A percentile compares a stretch with the other conserved stretches of the same genome.
phyloP scores from a whole-genome alignment of 257 asterid species.

The Craterostigma plantagineum region DNA sequence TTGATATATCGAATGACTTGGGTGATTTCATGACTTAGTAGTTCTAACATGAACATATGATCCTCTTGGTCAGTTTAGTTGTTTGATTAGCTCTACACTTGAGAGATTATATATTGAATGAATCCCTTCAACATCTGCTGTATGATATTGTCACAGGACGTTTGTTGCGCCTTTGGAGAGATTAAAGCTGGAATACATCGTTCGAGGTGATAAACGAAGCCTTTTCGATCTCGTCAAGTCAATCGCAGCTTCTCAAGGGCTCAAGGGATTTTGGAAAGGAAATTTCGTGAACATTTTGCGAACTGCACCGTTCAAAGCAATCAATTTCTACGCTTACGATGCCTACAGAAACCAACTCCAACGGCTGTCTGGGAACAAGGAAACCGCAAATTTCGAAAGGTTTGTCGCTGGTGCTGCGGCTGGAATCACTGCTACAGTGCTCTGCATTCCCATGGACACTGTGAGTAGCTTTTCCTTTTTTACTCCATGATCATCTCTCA shows the following conservation, averaged over 20 bases:
- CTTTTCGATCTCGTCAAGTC: constrained; percentile 54
- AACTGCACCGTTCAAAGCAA: constrained; percentile 96
- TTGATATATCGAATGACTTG: no score
- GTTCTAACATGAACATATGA: no score
- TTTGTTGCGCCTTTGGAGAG: constrained; percentile 95
- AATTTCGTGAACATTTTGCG: constrained; percentile 79
- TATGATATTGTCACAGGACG: constrained; percentile 42
- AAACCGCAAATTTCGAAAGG: constrained; percentile 76
- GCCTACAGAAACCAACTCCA: constrained; percentile 62
- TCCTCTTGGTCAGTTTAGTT: no score
- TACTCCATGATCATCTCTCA: not conserved
- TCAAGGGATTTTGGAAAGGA: constrained; percentile 91
- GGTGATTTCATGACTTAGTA: no score
- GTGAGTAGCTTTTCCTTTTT: constrained; percentile 29
- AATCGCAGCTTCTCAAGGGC: constrained; percentile 64
- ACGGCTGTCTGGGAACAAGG: constrained; percentile 52
- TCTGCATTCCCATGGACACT: constrained; percentile 97
- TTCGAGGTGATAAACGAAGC: constrained; percentile 70
- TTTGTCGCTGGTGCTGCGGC: constrained; percentile 94
- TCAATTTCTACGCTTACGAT: constrained; percentile 86
- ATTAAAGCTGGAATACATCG: constrained; percentile 86
- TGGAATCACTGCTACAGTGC: constrained; percentile 88
- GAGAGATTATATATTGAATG: not conserved
- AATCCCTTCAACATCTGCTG: not conserved
- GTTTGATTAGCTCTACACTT: not conserved